phyloP scores from a whole-genome alignment of 306 rosid species.

The Cucumis sativus region DNA sequence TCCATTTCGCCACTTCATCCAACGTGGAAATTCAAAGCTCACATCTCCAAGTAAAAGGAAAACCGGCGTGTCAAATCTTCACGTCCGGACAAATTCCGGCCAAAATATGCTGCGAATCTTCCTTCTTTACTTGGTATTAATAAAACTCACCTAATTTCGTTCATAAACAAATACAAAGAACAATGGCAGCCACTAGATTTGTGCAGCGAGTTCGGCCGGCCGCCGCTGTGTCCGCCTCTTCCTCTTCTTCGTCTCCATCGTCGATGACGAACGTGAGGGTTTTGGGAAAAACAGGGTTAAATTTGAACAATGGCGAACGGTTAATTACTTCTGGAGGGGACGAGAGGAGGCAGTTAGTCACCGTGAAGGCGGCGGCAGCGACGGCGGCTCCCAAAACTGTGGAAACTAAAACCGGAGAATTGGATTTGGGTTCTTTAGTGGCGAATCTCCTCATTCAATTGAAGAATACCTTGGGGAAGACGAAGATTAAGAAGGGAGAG shows the following conservation, averaged over 20 bases:
- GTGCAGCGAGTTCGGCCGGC: constrained; percentile 12
- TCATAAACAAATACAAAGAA: not conserved
- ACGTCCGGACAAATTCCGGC: constrained; percentile 2
- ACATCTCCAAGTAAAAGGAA: not conserved
- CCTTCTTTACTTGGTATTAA: not conserved
- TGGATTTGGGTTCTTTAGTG: constrained; percentile 15
- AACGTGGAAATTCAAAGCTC: not conserved
- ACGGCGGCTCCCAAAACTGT: not conserved
- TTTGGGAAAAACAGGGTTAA: not conserved
- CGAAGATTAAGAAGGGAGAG: not conserved
- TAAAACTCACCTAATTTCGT: not conserved
- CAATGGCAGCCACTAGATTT: constrained; percentile 27
- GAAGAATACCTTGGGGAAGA: constrained; percentile 4
- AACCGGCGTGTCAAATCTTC: not conserved
- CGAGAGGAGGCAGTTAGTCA: not conserved
- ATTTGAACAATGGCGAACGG: not conserved
- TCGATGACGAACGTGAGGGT: not conserved
- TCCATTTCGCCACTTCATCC: not conserved
- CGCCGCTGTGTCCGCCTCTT: constrained; percentile 9
- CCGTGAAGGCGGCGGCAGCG: constrained; percentile 3
- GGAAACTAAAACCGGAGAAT: not conserved
- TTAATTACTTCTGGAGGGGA: not conserved
- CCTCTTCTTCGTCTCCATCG: constrained; percentile 3
- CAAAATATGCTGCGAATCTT: constrained; percentile 5
- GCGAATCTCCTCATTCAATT: constrained; percentile 7